Conservation (phyloP, 2,329 filamentous ascomycete species). For the Mariannaea sp. region DNA sequence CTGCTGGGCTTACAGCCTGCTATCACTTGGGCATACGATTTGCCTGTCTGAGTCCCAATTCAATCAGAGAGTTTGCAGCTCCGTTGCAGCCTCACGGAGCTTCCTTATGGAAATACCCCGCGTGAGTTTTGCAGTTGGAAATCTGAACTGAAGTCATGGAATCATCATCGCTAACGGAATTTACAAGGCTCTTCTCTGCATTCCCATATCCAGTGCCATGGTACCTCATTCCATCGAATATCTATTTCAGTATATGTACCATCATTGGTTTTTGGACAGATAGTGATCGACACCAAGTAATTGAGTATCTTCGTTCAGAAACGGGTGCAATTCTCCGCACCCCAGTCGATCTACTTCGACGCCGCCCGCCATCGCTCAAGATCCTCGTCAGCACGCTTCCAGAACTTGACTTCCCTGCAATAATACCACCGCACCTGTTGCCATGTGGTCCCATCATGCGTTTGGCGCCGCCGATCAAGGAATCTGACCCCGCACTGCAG, state of each 20-base stretch:
- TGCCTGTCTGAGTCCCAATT: conserved; percentile 51
- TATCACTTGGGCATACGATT: conserved; percentile 42
- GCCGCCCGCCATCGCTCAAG: conserved; percentile 21
- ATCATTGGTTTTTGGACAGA: conserved; percentile 11
- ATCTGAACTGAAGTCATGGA: neutral
- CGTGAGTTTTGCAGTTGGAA: conserved; percentile 39
- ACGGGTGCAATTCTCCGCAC: conserved; percentile 28
- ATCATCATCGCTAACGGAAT: neutral
- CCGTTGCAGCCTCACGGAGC: conserved; percentile 45
- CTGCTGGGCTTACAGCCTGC: conserved; percentile 50
- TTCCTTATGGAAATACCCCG: conserved; percentile 45
- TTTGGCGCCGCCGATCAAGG: conserved; percentile 38
- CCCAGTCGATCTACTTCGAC: conserved; percentile 28
- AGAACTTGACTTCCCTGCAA: conserved; percentile 48
- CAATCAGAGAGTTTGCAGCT: conserved; percentile 47
- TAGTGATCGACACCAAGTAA: conserved; percentile 15
- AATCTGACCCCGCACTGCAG: conserved; percentile 47
- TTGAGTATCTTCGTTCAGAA: conserved; percentile 19
- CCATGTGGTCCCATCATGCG: conserved; percentile 54
- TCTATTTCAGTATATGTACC: conserved; percentile 43
- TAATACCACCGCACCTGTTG: conserved; percentile 46
- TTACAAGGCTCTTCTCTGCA: conserved; percentile 50
- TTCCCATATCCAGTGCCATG: conserved; percentile 53
- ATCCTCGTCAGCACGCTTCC: conserved; percentile 38
- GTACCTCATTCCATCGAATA: conserved; percentile 48